Percentiles rank a stretch among this genome's conserved stretches.
Evolutionary conservation across 2,329 filamentous ascomycete genomes (phyloP).

Genomic region (Tolypocladium album): DNA sequence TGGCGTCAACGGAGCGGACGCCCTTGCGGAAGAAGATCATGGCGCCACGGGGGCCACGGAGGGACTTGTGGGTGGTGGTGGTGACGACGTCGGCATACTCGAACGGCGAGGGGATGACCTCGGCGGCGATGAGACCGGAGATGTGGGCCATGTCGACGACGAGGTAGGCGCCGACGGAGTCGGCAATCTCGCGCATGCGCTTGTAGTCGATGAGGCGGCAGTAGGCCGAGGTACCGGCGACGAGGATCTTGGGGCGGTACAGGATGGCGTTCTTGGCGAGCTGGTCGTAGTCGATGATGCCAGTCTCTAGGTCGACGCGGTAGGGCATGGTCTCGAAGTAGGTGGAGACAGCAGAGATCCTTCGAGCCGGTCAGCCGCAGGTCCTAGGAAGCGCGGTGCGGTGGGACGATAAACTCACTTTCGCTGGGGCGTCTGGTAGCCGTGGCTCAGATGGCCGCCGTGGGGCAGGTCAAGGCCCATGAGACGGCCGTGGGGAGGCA

Average conservation of each 20-base stretch:
- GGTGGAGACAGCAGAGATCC: conserved; percentile 92
- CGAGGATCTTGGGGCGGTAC: conserved; percentile 91
- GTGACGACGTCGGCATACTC: conserved; percentile 90
- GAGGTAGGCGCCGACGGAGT: conserved; percentile 87
- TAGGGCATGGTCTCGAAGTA: conserved; percentile 99
- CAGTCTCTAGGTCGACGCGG: conserved; percentile 78
- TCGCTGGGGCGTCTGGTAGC: conserved; percentile 90
- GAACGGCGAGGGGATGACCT: conserved; percentile 90
- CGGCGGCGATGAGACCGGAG: conserved; percentile 86
- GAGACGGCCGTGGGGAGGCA: conserved; percentile 87
- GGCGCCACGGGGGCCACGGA: conserved; percentile 91
- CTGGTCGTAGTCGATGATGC: conserved; percentile 92
- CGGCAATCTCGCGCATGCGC: conserved; percentile 91
- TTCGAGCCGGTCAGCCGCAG: conserved; percentile 13
- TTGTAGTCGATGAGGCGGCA: conserved; percentile 95
- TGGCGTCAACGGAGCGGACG: conserved; percentile 78
- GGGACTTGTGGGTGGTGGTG: conserved; percentile 97
- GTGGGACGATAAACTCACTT: conserved; percentile 46
- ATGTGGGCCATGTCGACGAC: conserved; percentile 99
- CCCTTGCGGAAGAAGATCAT: conserved; percentile 99
- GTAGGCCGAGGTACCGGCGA: conserved; percentile 96
- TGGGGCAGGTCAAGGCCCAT: conserved; percentile 96
- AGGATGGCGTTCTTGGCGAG: conserved; percentile 83
- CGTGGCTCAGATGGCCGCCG: conserved; percentile 90
- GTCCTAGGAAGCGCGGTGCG: neutral